Conservation (phyloP, 345 rosid species). For the Psidium guajava region DNA sequence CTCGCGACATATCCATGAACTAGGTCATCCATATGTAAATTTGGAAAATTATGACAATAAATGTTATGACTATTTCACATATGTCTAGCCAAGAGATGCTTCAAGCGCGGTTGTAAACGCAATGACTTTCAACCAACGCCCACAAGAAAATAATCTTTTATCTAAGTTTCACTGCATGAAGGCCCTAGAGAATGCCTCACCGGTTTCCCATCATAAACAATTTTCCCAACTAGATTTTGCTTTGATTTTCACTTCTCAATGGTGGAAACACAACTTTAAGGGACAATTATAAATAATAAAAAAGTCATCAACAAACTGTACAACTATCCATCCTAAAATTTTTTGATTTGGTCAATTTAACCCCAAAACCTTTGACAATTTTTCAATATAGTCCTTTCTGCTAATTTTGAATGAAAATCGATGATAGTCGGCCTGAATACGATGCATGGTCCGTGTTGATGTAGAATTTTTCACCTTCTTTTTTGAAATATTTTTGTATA, state of each 20-base stretch:
- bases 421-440: fast-evolving
- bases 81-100: not conserved
- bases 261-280: not conserved
- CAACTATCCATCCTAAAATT: fast-evolving
- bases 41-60: not conserved
- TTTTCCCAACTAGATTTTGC: not conserved
- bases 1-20: not conserved
- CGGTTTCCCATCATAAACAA: not conserved
- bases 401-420: not conserved
- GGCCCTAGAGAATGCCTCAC: not conserved
- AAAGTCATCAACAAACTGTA: not conserved
- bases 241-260: not conserved
- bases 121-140: not conserved
- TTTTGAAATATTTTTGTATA: not conserved
- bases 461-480: not conserved
- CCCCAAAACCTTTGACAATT: not conserved
- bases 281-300: not conserved
- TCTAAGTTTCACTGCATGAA: not conserved
- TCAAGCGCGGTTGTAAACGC: not conserved
- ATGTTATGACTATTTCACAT: not conserved
- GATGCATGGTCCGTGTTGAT: fast-evolving
- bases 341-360: not conserved
- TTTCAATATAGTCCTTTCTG: not conserved
- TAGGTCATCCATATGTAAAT: not conserved
- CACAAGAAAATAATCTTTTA: not conserved